A percentile compares a stretch with the other conserved stretches of the same genome.
Evolutionary conservation across 345 rosid genomes (phyloP).

Genomic region (Salix suchowensis): DNA sequence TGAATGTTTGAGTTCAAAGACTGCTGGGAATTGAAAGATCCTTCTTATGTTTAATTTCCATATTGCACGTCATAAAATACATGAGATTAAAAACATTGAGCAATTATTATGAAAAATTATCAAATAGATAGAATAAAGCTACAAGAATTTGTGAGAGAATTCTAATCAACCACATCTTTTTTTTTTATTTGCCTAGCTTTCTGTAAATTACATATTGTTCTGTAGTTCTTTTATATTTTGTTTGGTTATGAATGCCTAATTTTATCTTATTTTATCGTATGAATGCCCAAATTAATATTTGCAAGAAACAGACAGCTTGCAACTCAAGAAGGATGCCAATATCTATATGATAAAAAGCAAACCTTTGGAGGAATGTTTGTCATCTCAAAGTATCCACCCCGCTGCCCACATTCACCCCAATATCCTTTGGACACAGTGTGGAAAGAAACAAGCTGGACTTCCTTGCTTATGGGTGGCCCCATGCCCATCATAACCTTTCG

Average conservation of each 20-base stretch:
- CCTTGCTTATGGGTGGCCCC: conserved; percentile 81
- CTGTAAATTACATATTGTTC: background rate
- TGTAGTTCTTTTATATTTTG: background rate
- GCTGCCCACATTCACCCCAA: conserved; percentile 99
- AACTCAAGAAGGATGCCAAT: background rate
- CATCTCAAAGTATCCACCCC: conserved; percentile 99
- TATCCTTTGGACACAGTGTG: conserved; percentile 98
- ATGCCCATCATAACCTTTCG: conserved; percentile 79
- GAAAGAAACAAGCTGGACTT: conserved; percentile 90
- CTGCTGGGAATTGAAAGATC: conserved; percentile 8
- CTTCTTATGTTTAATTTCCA: conserved; percentile 1
- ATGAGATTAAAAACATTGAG: background rate
- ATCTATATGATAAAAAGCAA: conserved; percentile 10
- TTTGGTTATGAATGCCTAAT: background rate
- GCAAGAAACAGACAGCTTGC: conserved; percentile 6
- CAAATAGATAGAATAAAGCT: background rate
- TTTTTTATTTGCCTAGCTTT: background rate
- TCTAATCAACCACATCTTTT: background rate
- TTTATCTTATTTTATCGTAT: background rate
- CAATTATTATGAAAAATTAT: background rate
- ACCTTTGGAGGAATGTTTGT: conserved; percentile 93
- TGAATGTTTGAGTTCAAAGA: conserved; percentile 2
- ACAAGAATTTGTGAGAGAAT: background rate
- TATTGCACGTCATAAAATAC: background rate
- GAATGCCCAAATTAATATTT: background rate